Base-by-base conservation (phyloP, 75 land plant genomes). In the Isoetes taiwanensis region DNA sequence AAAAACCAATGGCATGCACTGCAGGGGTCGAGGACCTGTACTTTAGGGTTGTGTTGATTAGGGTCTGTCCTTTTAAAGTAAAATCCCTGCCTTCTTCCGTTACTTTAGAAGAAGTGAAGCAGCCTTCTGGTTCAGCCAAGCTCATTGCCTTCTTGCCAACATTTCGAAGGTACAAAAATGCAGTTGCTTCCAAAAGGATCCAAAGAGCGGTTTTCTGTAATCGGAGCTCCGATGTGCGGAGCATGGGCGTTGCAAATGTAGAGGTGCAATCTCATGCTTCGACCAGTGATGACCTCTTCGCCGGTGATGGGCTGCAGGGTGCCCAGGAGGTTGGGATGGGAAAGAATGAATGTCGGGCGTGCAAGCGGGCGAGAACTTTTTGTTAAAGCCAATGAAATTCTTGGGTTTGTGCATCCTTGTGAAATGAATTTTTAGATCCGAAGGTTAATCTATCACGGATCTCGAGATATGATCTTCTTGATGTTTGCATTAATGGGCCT, bases 211-310 rank as follows among this genome's bases (percentile, higher is more conserved):
- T n/a, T n/a, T n/a, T n/a, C n/a, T n/a, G n/a, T n/a, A n/a, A n/a
- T n/a, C n/a, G n/a, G n/a, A n/a, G n/a, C n/a, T n/a, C n/a, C n/a
- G n/a, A n/a, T n/a, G n/a, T n/a, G n/a, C n/a, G n/a, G n/a, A n/a
- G 34, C 48, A 78, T 78, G 85, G 78, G 78, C 27, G 27, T 23
- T 64, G 65, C 71, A 11, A 68, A 75, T 14, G 79, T 68, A 31
- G 79, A 79, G 19, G 61, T 78, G 3, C 39, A 66, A 25, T 39
- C 64, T 20, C 27, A 30, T 3, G 72, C 58, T 27, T 53, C 38
- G 16, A 25, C 54, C 5, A 68, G 69, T 27, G 88, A 90, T 50
- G 61, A 59, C 26, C 53, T 78, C 30, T 83, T 86, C 31, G 29
- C 54, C 9, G 94, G 80, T 72, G 50, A 8, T 16, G 12, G 50